Evolutionary conservation across 225 moss, liverwort and hornwort genomes (phyloP).

Genomic region (Pseudisothecium myosuroides): DNA sequence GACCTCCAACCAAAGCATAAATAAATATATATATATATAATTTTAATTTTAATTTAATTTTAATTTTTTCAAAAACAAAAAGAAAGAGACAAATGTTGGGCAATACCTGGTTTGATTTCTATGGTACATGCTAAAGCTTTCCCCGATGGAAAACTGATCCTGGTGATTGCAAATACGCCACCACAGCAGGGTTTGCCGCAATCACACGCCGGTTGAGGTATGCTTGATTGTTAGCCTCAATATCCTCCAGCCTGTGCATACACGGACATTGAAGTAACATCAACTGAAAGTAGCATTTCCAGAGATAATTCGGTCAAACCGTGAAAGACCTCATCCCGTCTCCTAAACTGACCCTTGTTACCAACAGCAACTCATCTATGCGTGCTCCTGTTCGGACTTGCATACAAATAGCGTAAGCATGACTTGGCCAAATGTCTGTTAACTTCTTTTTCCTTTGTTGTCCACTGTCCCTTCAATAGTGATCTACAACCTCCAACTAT

Average conservation of each 20-base stretch:
- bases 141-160: neutral
- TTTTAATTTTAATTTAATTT: no score
- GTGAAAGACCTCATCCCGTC: neutral
- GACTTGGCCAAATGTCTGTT: neutral
- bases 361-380: neutral
- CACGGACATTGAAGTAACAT: neutral
- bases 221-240: slow-evolving; percentile 67
- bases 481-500: neutral
- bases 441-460: neutral
- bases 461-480: neutral
- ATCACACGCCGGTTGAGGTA: slow-evolving; percentile 66
- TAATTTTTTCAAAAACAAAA: neutral
- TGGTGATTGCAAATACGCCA: slow-evolving; percentile 21
- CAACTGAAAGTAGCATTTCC: neutral
- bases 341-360: neutral
- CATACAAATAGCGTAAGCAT: neutral
- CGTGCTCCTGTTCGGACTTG: no score
- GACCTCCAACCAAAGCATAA: neutral
- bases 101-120: neutral
- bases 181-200: slow-evolving; percentile 32
- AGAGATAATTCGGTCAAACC: neutral
- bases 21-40: neutral
- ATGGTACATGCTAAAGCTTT: slow-evolving; percentile 5
- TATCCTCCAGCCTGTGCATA: slow-evolving; percentile 51
- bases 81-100: neutral